Conservation (phyloP, 2,329 filamentous ascomycete genomes). For the Exophiala phaeomuriformis region DNA sequence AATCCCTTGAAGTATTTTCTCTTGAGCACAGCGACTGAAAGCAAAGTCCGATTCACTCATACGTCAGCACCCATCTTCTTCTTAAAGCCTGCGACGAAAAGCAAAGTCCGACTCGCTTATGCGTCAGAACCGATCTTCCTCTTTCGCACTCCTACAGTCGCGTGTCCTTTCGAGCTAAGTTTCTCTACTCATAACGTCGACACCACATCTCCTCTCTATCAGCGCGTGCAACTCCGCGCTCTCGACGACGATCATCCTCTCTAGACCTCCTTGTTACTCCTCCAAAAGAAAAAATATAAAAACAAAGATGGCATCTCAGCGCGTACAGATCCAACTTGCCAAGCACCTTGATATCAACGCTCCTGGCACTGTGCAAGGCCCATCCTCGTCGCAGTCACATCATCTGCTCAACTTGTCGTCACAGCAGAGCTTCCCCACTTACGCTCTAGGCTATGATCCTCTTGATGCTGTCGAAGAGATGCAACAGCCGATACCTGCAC, state of each 20-base stretch:
- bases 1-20: too few relatives aligned
- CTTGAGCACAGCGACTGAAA: too few relatives aligned
- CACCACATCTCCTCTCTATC: too few relatives aligned
- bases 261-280: neutral
- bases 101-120: too few relatives aligned
- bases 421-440: conserved; percentile 11
- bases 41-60: too few relatives aligned
- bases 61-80: too few relatives aligned
- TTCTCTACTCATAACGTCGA: too few relatives aligned
- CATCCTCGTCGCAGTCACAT: neutral
- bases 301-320: conserved; percentile 3
- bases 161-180: too few relatives aligned
- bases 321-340: conserved; percentile 1
- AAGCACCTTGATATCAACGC: conserved; percentile 8
- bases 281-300: neutral
- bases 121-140: too few relatives aligned
- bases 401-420: neutral
- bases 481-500: neutral
- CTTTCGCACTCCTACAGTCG: too few relatives aligned
- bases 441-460: conserved; percentile 11
- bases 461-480: neutral
- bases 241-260: neutral
- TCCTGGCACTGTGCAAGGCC: neutral
- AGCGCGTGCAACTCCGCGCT: too few relatives aligned
- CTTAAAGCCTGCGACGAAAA: too few relatives aligned